Base-by-base conservation (phyloP, 495 filamentous ascomycete genomes). In the Penicillium pancosmium region DNA sequence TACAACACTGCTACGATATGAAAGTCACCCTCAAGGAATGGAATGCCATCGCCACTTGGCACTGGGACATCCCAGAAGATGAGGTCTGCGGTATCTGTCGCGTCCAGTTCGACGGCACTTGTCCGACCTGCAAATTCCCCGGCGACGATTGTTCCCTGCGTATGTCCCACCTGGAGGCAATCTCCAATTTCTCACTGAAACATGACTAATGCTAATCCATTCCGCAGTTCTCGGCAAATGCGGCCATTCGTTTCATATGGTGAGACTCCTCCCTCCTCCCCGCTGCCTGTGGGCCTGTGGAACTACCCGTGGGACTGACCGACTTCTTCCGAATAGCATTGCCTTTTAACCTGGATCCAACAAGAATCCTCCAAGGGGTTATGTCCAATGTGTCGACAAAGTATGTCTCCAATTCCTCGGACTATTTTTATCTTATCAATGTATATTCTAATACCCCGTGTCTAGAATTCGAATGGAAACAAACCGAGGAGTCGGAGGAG, bases 11-110 rank as follows among this genome's bases (percentile, higher is more conserved):
- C 19, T 21, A 2, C 19, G 2, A 41, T 40, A 97, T 99, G 94
- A 98, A 96, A 73, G 92, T 98, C 73, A 91, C 82, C 13, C 92
- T 98, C 76, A 91, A 87, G 69, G 82, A 88, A 70, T 98, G 92
- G 92, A 90, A 92, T 73, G 91, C 91, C 3, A 90, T 98, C 49
- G 94, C 94, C 2, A 90, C 91, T 31, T 99, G 94, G 94, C 85
- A 90, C 57, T 99, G 94, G 94, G 92, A 98, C 69, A 91, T 97
- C 69, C 91, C 94, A 46, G 92, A 96, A 65, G 94, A 98, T 77
- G 94, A 99, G 65, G 91, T 98, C 57, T 99, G 94, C 65, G 94
- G 94, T 57, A 99, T 99, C 76, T 99, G 94, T 80, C 93, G 93
- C 69, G 90, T 95, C 27, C 91, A 96, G 69, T 99, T 97, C 72